These are phyloP conservation scores for Viridothelium virens DNA, from an alignment of 495 filamentous ascomycete species.

Conservation along the genomic window DNA sequence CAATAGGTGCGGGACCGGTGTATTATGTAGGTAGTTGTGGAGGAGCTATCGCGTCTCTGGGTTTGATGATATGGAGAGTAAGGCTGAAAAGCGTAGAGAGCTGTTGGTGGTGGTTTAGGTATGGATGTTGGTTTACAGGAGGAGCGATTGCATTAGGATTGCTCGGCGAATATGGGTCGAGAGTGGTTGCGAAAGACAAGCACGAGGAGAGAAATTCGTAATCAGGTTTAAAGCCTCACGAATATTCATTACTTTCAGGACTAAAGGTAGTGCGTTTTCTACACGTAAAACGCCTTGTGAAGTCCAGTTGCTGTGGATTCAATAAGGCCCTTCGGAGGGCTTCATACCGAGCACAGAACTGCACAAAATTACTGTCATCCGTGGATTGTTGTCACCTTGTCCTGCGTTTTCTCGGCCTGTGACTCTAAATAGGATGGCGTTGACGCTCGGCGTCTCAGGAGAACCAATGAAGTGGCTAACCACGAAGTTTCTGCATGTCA, in stretches of 20 bases:
- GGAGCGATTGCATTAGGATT: conserved; percentile 58
- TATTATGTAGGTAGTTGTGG: conserved; percentile 84
- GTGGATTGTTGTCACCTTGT: too few species aligned
- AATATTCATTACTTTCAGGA: too few species aligned
- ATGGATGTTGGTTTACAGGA: conserved; percentile 61
- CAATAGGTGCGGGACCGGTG: conserved; percentile 67
- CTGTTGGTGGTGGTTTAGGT: conserved; percentile 97
- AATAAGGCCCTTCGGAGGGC: too few species aligned
- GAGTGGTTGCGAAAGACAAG: conserved; percentile 33
- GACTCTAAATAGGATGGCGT: too few species aligned
- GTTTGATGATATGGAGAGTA: conserved; percentile 82
- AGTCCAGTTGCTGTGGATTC: too few species aligned
- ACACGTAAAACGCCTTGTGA: too few species aligned
- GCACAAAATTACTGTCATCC: too few species aligned
- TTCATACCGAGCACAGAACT: too few species aligned
- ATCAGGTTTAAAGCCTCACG: too few species aligned
- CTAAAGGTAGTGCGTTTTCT: too few species aligned
- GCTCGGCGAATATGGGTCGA: conserved; percentile 52
- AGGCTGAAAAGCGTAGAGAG: conserved; percentile 73
- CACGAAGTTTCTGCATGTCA: background rate
- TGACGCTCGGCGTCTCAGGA: too few species aligned
- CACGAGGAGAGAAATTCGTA: conserved; percentile 13
- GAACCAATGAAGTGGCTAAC: background rate
- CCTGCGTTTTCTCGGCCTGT: too few species aligned
- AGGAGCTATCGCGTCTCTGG: conserved; percentile 65